These are phyloP conservation scores for Beauveria pseudobassiana DNA, from an alignment of 2,329 filamentous ascomycete species.

Conservation along the genomic window DNA sequence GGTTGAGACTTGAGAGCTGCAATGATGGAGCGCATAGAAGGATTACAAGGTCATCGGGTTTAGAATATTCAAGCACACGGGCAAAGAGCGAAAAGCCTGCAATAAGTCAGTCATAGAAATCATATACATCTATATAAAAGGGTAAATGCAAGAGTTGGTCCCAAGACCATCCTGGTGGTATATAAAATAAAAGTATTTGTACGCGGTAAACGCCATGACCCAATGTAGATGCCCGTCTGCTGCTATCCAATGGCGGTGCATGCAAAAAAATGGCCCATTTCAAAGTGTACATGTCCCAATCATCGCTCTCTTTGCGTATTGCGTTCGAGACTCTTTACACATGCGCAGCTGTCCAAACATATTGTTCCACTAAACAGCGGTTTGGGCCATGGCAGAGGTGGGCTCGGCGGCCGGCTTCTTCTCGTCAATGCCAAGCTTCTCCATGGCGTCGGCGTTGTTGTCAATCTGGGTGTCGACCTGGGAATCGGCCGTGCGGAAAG, in stretches of 20 bases:
- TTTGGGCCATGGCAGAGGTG: neutral
- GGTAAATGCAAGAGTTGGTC: neutral
- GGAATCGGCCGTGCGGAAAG: conserved; percentile 20
- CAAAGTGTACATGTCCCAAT: neutral
- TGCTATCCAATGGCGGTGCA: neutral
- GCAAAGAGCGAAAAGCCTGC: neutral
- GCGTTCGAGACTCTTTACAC: neutral
- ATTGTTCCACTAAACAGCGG: neutral
- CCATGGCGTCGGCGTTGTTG: conserved; percentile 20
- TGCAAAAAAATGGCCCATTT: neutral
- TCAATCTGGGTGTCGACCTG: conserved; percentile 16
- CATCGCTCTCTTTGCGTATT: neutral
- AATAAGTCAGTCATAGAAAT: neutral
- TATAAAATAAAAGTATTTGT: conserved; percentile 1
- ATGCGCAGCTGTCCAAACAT: neutral
- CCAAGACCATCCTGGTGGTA: neutral
- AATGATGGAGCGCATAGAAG: neutral
- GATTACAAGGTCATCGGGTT: neutral
- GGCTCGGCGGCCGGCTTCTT: conserved; percentile 12
- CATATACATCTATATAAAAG: neutral
- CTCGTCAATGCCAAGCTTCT: conserved; percentile 26
- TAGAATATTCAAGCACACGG: neutral
- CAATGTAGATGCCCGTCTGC: neutral
- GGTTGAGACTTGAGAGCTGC: no score
- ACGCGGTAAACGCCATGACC: neutral